Percentiles rank a stretch among this genome's conserved stretches.
Evolutionary conservation across 2,329 filamentous ascomycete genomes (phyloP).

Genomic region (Scleromitrula shiraiana): DNA sequence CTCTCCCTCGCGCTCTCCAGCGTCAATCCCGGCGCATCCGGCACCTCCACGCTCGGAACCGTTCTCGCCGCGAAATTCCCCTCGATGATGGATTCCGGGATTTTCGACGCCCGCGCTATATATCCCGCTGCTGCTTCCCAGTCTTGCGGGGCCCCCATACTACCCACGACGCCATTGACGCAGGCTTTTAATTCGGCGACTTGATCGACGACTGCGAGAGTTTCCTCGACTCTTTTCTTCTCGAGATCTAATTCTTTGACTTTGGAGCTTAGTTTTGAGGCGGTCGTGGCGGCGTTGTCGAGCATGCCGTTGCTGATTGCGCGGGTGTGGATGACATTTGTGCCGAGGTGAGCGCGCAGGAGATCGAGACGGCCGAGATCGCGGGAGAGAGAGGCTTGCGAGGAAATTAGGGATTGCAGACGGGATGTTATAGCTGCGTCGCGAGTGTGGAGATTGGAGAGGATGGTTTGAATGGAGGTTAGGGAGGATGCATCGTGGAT

Average conservation of each 20-base stretch:
- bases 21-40: slow-evolving; percentile 81
- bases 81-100: slow-evolving; percentile 72
- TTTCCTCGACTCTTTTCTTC: slow-evolving; percentile 84
- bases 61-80: slow-evolving; percentile 85
- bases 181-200: slow-evolving; percentile 96
- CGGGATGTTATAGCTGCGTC: slow-evolving; percentile 67
- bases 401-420: slow-evolving; percentile 69
- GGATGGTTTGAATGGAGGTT: slow-evolving; percentile 69
- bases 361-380: slow-evolving; percentile 84
- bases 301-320: slow-evolving; percentile 88
- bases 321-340: slow-evolving; percentile 77
- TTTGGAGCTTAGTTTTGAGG: slow-evolving; percentile 73
- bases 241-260: slow-evolving; percentile 86
- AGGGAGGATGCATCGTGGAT: slow-evolving; percentile 67
- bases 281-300: slow-evolving; percentile 74
- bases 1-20: slow-evolving; percentile 82
- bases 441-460: slow-evolving; percentile 66
- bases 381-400: slow-evolving; percentile 78
- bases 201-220: slow-evolving; percentile 86
- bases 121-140: slow-evolving; percentile 96
- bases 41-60: slow-evolving; percentile 92
- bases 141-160: slow-evolving; percentile 96
- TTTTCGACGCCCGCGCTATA: slow-evolving; percentile 70
- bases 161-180: slow-evolving; percentile 86
- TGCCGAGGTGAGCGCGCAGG: slow-evolving; percentile 77